Percentiles rank a stretch among this genome's conserved stretches.
phyloP scores from a whole-genome alignment of 1,139 yeast genomes.

The Hyphopichia fennica region DNA sequence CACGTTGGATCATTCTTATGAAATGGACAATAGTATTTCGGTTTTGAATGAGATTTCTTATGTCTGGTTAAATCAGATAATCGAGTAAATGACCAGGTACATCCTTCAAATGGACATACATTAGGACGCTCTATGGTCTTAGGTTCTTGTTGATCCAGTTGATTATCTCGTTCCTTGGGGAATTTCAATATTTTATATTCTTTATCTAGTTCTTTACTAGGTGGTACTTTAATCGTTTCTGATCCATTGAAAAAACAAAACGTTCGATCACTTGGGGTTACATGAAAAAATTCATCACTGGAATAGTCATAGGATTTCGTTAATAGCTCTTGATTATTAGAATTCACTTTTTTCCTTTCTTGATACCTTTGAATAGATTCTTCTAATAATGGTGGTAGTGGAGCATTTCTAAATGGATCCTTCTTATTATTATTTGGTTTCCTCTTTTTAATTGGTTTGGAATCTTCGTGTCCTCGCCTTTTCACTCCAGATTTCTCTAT shows the following conservation, averaged over 20 bases:
- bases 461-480: too few relatives aligned
- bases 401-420: too few relatives aligned
- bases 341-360: too few relatives aligned
- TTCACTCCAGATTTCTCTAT: too few relatives aligned
- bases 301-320: background rate
- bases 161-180: background rate
- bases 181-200: background rate
- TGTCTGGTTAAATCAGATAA: constrained; percentile 69
- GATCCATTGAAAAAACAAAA: background rate
- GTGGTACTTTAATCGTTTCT: background rate
- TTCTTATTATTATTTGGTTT: too few relatives aligned
- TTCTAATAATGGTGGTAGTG: too few relatives aligned
- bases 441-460: too few relatives aligned
- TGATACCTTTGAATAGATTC: too few relatives aligned
- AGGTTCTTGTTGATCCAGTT: background rate
- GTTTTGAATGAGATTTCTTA: constrained; percentile 60
- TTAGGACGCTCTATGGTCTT: constrained; percentile 35
- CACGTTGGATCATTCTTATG: constrained; percentile 68
- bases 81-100: constrained; percentile 69
- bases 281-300: too few relatives aligned
- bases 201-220: background rate
- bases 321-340: too few relatives aligned
- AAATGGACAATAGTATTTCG: constrained; percentile 69
- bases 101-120: constrained; percentile 52
- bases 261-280: background rate